Base-by-base conservation (phyloP, 2,329 filamentous ascomycete species). In the Pseudogymnoascus sp. region DNA sequence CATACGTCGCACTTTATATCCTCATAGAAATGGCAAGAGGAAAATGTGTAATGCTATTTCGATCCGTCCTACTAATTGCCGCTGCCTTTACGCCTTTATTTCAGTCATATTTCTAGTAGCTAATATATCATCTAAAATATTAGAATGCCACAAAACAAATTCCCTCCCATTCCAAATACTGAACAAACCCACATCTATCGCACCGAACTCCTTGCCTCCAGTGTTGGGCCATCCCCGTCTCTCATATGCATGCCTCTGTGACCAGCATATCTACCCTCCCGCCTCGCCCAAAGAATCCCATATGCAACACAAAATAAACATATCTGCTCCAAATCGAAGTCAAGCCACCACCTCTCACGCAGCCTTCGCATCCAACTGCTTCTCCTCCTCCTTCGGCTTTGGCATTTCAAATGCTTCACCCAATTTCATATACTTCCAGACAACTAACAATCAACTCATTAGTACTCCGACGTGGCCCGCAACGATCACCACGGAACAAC, bases 341-440 rank as follows among this genome's bases (percentile, higher is more conserved):
- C 28, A 25, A 33, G 28, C 47, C 25, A 30, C 28, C 9, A 33
- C 15, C n/a, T 15, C 15, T 53, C n/a, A 53, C 11, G 11, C 12
- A 33, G 28, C 47, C 28, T 53, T 33, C 28, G 28, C 18, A 53
- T 15, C 33, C 9, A 4, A 14, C n/a, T 18, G 9, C n/a, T 33
- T 25, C 15, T 35, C 47, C 9, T 3, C n/a, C 15, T 53, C 47
- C 6, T 53, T 15, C n/a, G 2, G 28, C 14, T 53, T 53, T 7
- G 47, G 47, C 28, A 53, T 11, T 53, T 53, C 28, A 53, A 53
- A 53, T 3, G 9, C 9, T 25, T 53, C 47, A 9, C 9, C 47
- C 47, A 53, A 18, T 33, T 53, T 53, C 47, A 53, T 33, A 7
- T 53, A 53, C 28, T 35, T 53, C 47, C 47, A 53, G 33, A 53